These are phyloP conservation scores for Perkinsus olseni DNA, from an alignment of 169 alveolate species.

Conservation along the genomic window DNA sequence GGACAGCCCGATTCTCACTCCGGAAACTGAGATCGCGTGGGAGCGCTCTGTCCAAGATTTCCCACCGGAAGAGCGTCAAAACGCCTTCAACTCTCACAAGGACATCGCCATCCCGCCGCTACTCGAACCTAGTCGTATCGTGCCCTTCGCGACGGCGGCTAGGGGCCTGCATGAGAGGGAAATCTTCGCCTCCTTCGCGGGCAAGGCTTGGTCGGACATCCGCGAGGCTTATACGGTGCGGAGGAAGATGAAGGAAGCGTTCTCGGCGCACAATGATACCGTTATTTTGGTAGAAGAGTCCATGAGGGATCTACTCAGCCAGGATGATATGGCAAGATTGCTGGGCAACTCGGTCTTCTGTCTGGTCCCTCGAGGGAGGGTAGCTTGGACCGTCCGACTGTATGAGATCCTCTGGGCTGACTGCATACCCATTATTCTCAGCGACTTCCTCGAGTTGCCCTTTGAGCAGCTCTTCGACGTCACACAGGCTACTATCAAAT, in stretches of 20 bases:
- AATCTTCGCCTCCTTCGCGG: conserved; percentile 2
- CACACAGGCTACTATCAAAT: background rate
- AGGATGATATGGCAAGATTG: background rate
- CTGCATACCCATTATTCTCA: conserved; percentile 4
- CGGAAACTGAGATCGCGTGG: conserved; percentile 5
- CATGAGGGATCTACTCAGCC: background rate
- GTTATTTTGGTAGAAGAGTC: background rate
- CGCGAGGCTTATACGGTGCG: conserved; percentile 2
- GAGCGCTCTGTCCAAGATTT: background rate
- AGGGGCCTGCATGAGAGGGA: background rate
- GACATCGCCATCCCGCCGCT: conserved; percentile 3
- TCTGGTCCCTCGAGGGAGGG: conserved; percentile 7
- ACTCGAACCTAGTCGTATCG: background rate
- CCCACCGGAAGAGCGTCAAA: background rate
- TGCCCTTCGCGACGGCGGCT: background rate
- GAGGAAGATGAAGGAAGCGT: background rate
- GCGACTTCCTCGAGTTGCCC: conserved; percentile 1
- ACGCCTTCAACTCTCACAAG: background rate
- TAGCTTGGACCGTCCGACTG: conserved; percentile 4
- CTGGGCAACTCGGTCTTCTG: conserved; percentile 5
- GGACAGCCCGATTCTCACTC: background rate
- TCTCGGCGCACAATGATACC: background rate
- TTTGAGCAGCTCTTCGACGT: conserved; percentile 4
- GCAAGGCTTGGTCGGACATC: conserved; percentile 7
- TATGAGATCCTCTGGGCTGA: conserved; percentile 3